Percentiles rank a stretch among this genome's conserved stretches.
phyloP scores from a whole-genome alignment of 805 yeast genomes.

The Candida cerambycidarum region DNA sequence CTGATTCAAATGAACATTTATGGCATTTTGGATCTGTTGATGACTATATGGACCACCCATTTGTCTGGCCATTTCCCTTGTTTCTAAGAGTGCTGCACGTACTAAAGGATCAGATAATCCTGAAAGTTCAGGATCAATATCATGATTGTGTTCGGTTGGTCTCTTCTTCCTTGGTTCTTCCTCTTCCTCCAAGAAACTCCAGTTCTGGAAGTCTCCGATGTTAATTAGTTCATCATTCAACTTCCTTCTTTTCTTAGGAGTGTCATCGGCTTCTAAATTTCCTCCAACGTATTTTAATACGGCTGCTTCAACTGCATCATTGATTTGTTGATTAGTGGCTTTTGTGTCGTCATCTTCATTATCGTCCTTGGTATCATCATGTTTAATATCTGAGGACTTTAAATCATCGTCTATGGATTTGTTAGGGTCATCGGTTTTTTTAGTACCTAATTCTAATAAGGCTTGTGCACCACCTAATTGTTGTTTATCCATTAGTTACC shows the following conservation, averaged over 20 bases:
- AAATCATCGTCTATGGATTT: slow-evolving; percentile 9
- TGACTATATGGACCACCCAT: slow-evolving; percentile 17
- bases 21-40: slow-evolving; percentile 30
- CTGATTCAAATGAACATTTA: slow-evolving; percentile 18
- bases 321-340: slow-evolving; percentile 38
- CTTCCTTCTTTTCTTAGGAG: slow-evolving; percentile 23
- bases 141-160: slow-evolving; percentile 15
- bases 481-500: slow-evolving; percentile 29
- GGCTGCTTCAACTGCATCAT: slow-evolving; percentile 72
- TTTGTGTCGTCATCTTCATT: slow-evolving; percentile 21
- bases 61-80: slow-evolving; percentile 55
- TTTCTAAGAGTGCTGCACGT: slow-evolving; percentile 69
- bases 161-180: slow-evolving; percentile 15
- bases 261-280: slow-evolving; percentile 39
- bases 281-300: slow-evolving; percentile 74
- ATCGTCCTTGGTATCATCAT: slow-evolving; percentile 5
- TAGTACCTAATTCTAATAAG: slow-evolving; percentile 40
- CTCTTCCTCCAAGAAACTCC: slow-evolving; percentile 49
- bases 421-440: slow-evolving; percentile 14
- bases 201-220: slow-evolving; percentile 51
- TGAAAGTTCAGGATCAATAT: slow-evolving; percentile 41
- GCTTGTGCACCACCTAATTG: slow-evolving; percentile 50
- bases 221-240: slow-evolving; percentile 39
- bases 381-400: background rate
- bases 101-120: slow-evolving; percentile 54